Base-by-base conservation (phyloP, 768 basidiomycete species). In the Auricularia heimuer region DNA sequence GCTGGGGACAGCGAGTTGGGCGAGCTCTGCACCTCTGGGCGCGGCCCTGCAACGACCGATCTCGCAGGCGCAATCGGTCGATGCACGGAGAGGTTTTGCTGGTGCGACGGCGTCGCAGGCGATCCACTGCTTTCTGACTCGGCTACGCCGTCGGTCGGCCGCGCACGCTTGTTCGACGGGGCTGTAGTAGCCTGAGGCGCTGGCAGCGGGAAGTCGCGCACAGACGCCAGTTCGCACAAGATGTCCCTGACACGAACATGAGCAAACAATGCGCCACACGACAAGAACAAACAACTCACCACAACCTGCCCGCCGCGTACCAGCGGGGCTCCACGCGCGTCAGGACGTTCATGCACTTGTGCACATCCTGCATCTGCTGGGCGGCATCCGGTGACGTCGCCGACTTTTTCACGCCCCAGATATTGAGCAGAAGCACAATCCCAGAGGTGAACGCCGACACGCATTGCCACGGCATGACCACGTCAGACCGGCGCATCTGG, bases 181-280 rank as follows among this genome's bases (percentile, higher is more conserved):
- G 82, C 79, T 16, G 73, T 79, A 3, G 80, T 75, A 0, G 74
- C 70, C 3, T 85, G 83, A 62, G 79, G 70, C 61, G 81, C 79
- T 1, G 88, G 88, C 4, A 89, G 77, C 0, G 87, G 88, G 0
- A 90, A 77, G 29, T 89, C 86, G 2, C 88, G 87, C 3, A 85
- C 87, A 0, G 81, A 85, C 3, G 88, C 86, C 1, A 90, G 77
- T 68, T 90, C 87, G 67, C 84, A 89, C 21, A 90, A 74, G 51
- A 90, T 82, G 69, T 89, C 87, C 87, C 88, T 89, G 66, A 42
- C 54, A 24, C 63, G 33, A 34, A 11, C 42, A 37, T 3, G 56
- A 54, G 14, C 8, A 11, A 24, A 33, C 14, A 1, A 34, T 62
- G n/a, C 21, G 21, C 14, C 60, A 47, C 33, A 37, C 21, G 12